Conservation (phyloP, 768 basidiomycete species). For the Mycena venus region DNA sequence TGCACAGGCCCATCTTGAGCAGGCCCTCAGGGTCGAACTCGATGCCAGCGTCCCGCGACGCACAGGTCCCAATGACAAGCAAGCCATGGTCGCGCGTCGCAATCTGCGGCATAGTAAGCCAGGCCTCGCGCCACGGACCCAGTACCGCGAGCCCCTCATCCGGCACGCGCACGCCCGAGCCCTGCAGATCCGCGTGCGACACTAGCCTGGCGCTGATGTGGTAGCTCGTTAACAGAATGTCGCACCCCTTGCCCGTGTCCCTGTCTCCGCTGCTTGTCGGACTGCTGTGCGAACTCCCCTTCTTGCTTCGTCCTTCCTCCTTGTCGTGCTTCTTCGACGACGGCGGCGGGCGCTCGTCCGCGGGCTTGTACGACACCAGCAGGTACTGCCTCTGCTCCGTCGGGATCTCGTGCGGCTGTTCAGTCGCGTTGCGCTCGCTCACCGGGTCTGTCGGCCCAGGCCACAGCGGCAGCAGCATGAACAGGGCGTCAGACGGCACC, state of each 20-base stretch:
- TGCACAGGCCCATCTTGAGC: conserved; percentile 79
- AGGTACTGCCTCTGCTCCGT: conserved; percentile 75
- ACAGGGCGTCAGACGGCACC: conserved; percentile 77
- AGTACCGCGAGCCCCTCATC: conserved; percentile 77
- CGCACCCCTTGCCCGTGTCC: conserved; percentile 54
- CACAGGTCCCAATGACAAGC: conserved; percentile 71
- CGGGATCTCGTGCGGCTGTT: conserved; percentile 50
- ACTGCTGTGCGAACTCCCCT: conserved; percentile 51
- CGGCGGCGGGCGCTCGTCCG: conserved; percentile 38
- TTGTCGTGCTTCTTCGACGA: conserved; percentile 50
- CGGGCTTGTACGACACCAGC: conserved; percentile 84
- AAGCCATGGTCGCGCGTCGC: conserved; percentile 50
- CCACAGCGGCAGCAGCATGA: conserved; percentile 92
- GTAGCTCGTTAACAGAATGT: conserved; percentile 73
- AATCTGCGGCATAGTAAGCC: conserved; percentile 58
- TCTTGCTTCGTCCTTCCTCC: conserved; percentile 48
- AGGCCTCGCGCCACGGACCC: conserved; percentile 69
- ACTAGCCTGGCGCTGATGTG: conserved; percentile 82
- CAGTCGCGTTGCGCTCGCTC: conserved; percentile 41
- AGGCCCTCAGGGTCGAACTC: conserved; percentile 88
- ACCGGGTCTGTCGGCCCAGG: conserved; percentile 75
- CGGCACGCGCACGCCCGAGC: conserved; percentile 81
- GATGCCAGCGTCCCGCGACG: conserved; percentile 74
- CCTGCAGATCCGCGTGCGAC: conserved; percentile 77
- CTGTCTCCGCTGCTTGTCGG: conserved; percentile 54